Evolutionary conservation across 331 rosid genomes (phyloP), one percentile per base, ranked within the genome.

Genomic region (Malus hybrid): DNA sequence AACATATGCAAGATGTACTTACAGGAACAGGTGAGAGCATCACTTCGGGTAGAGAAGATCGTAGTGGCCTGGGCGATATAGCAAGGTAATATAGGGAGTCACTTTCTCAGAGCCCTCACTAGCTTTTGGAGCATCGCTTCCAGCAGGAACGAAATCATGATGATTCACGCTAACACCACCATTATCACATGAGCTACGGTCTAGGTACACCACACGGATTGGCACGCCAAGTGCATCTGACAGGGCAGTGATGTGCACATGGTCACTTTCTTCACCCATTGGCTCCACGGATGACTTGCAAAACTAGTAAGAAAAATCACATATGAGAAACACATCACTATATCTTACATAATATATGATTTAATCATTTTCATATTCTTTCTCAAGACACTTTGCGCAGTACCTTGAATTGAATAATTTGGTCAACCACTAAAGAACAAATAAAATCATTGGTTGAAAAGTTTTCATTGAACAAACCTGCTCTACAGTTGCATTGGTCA

Each of bases 201-300:
- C 99, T 56, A 95, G 96, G 88, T 95, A 95, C 80, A 95, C 85
- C 66, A 92, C 98, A 44, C 99, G 99, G 80, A 95, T 89, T 56
- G 98, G 88, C 87, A 95, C 86, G 14, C 99, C 98, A 86, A 92
- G 76, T 12, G 97, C 97, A 81, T 95, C 99, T 9, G 98, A 92
- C 56, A 95, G 84, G 50, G 98, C 96, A 36, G 93, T 92, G 61
- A 95, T 95, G 79, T 95, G 99, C 75, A 95, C 92, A 69, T 95
- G 99, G 73, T 95, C 99, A 78, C 99, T 95, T 85, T 95, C 99
- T 90, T 95, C 99, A 44, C 99, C 98, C 99, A 95, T 92, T 55
- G 99, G 99, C 79, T 95, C 99, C 56, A 95, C 99, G 44, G 97
- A 87, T 62, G 91, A 85, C 83, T 90, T 92, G 93, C 97, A 95